A percentile compares a stretch with the other conserved stretches of the same genome.
Conservation (phyloP, 2,329 filamentous ascomycete species). For the Eurotiales sp. region DNA sequence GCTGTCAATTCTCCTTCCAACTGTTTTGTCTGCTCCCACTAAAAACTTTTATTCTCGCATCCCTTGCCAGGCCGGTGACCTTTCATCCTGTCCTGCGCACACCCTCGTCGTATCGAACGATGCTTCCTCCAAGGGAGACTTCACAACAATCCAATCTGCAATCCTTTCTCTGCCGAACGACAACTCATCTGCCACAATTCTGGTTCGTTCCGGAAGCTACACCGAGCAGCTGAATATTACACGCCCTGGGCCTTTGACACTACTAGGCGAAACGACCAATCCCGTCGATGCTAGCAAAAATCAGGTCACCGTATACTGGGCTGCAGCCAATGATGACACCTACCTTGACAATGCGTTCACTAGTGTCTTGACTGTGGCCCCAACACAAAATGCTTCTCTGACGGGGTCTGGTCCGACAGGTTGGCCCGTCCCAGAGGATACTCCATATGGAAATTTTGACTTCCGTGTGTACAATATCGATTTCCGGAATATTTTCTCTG, state of each 20-base stretch:
- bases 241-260: conserved; percentile 56
- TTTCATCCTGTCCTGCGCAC: conserved; percentile 24
- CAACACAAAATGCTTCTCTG: conserved; percentile 59
- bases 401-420: conserved; percentile 62
- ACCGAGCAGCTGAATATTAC: conserved; percentile 65
- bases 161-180: conserved; percentile 46
- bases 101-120: conserved; percentile 27
- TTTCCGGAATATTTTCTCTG: conserved; percentile 58
- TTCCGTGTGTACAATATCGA: conserved; percentile 67
- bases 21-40: neutral
- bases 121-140: conserved; percentile 19
- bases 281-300: conserved; percentile 48
- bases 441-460: conserved; percentile 60
- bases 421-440: conserved; percentile 56
- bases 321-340: conserved; percentile 51
- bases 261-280: conserved; percentile 55
- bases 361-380: conserved; percentile 59
- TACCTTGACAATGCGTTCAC: conserved; percentile 60
- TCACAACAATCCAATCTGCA: conserved; percentile 46
- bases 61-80: conserved; percentile 22
- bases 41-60: conserved; percentile 13
- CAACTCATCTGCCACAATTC: conserved; percentile 50
- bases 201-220: conserved; percentile 59
- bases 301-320: conserved; percentile 57
- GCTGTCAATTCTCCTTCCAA: neutral